Conservation (phyloP, 768 basidiomycete species). For the Russula ochroleuca region DNA sequence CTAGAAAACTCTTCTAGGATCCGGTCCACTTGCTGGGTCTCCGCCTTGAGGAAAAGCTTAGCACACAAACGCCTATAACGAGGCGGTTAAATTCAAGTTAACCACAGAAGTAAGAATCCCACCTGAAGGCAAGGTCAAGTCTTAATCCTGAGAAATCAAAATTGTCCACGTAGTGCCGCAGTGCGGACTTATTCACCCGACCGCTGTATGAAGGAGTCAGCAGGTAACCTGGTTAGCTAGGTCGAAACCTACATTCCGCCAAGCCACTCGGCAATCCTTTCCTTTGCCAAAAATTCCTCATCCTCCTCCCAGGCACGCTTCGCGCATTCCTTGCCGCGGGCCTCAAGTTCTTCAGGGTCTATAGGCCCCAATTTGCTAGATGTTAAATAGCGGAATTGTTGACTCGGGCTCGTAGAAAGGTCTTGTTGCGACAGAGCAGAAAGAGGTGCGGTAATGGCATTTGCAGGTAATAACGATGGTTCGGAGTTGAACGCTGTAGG, state of each 20-base stretch:
- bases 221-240: not conserved
- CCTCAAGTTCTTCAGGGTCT: constrained; percentile 56
- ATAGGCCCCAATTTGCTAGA: constrained; percentile 34
- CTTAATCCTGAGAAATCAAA: constrained; percentile 84
- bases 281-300: constrained; percentile 73
- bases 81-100: not conserved
- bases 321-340: constrained; percentile 68
- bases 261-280: constrained; percentile 96
- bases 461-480: constrained; percentile 65
- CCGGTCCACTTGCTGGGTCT: constrained; percentile 97
- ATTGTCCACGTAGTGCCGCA: constrained; percentile 78
- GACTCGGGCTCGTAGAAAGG: constrained; percentile 47
- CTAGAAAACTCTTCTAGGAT: constrained; percentile 89
- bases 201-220: constrained; percentile 45
- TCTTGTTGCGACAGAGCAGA: constrained; percentile 50
- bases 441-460: constrained; percentile 33
- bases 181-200: constrained; percentile 65
- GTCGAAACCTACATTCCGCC: constrained; percentile 76
- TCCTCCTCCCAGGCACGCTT: constrained; percentile 82
- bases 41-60: constrained; percentile 89
- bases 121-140: constrained; percentile 90
- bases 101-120: not conserved
- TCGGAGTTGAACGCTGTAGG: constrained; percentile 76
- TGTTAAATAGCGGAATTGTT: constrained; percentile 43
- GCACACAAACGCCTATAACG: constrained; percentile 70